Percentiles rank a stretch among this genome's conserved stretches.
Conservation (phyloP, 371 early-diverging fungal species). For the Circinella minor region DNA sequence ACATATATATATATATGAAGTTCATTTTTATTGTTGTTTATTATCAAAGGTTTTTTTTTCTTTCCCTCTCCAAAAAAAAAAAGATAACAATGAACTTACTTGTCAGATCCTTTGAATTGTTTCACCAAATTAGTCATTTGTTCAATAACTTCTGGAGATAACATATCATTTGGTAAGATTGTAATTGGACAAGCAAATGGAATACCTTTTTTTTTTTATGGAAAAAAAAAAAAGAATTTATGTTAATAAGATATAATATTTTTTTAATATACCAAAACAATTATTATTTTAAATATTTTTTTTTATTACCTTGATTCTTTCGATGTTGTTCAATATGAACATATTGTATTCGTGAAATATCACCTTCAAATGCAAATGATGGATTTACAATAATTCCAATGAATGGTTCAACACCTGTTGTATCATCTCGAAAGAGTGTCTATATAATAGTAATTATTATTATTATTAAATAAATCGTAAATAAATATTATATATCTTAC, state of each 20-base stretch:
- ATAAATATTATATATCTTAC: slow-evolving; percentile 14
- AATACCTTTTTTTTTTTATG: slow-evolving; percentile 7
- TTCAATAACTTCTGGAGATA: slow-evolving; percentile 10
- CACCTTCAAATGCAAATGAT: slow-evolving; percentile 45
- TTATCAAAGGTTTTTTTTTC: no score
- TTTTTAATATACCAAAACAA: no score
- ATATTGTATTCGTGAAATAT: slow-evolving; percentile 63
- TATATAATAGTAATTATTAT: slow-evolving; percentile 15
- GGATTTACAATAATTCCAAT: slow-evolving; percentile 83
- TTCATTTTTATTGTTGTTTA: no score
- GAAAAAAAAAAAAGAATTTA: background rate
- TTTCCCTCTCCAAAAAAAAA: no score
- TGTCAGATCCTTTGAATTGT: slow-evolving; percentile 27
- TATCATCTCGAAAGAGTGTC: slow-evolving; percentile 65
- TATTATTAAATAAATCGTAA: background rate
- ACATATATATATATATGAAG: background rate
- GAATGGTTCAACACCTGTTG: slow-evolving; percentile 79
- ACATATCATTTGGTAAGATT: slow-evolving; percentile 2
- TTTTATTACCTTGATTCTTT: slow-evolving; percentile 26
- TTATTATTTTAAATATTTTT: no score
- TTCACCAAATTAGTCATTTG: slow-evolving; percentile 24
- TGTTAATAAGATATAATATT: background rate
- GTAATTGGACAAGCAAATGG: slow-evolving; percentile 21
- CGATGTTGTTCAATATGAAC: slow-evolving; percentile 51
- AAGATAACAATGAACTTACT: slow-evolving; percentile 12